These are phyloP conservation scores for Tritrichomonas musculus DNA, from an alignment of 208 protist genomes.

Conservation along the genomic window DNA sequence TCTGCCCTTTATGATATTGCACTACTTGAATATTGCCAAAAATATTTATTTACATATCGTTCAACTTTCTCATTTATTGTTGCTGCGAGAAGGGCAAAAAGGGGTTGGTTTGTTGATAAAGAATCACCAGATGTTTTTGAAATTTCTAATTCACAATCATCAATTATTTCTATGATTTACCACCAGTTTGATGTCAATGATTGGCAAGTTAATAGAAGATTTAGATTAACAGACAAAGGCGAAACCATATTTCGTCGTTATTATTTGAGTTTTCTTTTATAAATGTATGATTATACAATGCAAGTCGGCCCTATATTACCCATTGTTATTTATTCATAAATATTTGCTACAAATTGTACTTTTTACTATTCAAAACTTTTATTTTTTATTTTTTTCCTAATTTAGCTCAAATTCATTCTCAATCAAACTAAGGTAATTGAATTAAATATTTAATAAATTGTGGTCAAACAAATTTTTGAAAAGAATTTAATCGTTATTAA, in stretches of 20 bases:
- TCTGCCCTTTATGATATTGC: background rate
- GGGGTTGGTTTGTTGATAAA: background rate
- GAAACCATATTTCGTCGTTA: background rate
- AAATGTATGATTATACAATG: too few relatives aligned
- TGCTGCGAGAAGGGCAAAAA: background rate
- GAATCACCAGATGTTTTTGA: background rate
- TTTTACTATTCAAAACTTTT: too few relatives aligned
- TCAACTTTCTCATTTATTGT: background rate
- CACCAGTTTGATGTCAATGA: background rate
- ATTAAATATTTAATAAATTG: too few relatives aligned
- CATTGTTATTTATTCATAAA: too few relatives aligned
- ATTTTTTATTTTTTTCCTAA: too few relatives aligned
- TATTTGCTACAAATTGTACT: too few relatives aligned
- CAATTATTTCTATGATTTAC: background rate
- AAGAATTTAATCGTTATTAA: too few relatives aligned
- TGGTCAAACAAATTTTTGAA: too few relatives aligned
- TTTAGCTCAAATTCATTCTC: too few relatives aligned
- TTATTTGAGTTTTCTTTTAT: background rate
- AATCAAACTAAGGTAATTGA: too few relatives aligned
- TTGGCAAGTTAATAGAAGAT: background rate
- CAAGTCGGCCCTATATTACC: too few relatives aligned
- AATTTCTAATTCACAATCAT: background rate
- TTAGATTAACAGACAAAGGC: background rate
- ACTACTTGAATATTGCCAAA: background rate
- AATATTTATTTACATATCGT: background rate